Percentiles rank a stretch among this genome's conserved stretches.
Evolutionary conservation across 2,329 filamentous ascomycete genomes (phyloP).

Genomic region (Cladosporium sp.): DNA sequence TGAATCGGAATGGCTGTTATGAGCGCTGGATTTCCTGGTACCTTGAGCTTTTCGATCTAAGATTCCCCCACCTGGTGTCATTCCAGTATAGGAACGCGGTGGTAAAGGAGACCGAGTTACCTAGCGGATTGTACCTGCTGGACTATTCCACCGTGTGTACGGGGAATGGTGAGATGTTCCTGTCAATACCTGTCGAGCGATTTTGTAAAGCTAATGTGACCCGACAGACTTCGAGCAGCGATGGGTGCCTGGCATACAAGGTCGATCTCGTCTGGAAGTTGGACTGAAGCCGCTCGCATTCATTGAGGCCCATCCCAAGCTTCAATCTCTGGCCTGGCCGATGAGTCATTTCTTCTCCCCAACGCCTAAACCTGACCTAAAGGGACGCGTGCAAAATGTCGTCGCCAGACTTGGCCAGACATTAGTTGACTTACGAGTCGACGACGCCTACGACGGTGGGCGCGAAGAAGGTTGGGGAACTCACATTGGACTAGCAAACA

Average conservation of each 20-base stretch:
- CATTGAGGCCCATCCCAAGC: slow-evolving; percentile 40
- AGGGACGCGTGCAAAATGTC: slow-evolving; percentile 24
- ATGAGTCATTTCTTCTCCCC: slow-evolving; percentile 42
- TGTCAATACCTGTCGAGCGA: not conserved
- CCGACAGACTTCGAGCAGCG: not conserved
- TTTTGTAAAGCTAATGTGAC: too few species aligned
- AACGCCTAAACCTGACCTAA: not conserved
- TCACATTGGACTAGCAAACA: too few species aligned
- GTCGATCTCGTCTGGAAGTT: not conserved
- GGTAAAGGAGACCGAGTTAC: slow-evolving; percentile 33
- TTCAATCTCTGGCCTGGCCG: slow-evolving; percentile 45
- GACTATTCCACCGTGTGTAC: slow-evolving; percentile 17
- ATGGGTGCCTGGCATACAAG: not conserved
- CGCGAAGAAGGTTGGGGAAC: too few species aligned
- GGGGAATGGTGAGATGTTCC: not conserved
- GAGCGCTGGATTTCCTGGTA: slow-evolving; percentile 24
- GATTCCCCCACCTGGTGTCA: slow-evolving; percentile 41
- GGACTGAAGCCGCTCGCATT: slow-evolving; percentile 31
- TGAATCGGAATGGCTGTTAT: slow-evolving; percentile 4
- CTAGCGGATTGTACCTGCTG: slow-evolving; percentile 34
- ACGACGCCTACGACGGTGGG: slow-evolving; percentile 20
- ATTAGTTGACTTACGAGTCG: slow-evolving; percentile 40
- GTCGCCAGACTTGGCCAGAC: slow-evolving; percentile 38
- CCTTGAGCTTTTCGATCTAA: slow-evolving; percentile 30
- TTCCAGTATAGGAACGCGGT: slow-evolving; percentile 46